Conservation (phyloP, 768 basidiomycete genomes). For the Candolleomyces eurysporus region DNA sequence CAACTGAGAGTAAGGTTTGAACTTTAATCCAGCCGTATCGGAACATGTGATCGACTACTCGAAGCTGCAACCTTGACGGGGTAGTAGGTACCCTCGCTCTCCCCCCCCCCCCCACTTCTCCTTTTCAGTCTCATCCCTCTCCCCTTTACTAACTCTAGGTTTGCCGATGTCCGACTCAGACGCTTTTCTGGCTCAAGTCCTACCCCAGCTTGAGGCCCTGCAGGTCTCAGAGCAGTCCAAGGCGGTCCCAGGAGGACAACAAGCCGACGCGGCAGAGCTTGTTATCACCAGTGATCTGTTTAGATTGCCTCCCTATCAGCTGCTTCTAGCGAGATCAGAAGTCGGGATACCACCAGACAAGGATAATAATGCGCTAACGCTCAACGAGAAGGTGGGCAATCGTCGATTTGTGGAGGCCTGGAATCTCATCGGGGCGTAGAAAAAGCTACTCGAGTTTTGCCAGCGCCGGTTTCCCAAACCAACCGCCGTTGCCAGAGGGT, state of each 20-base stretch:
- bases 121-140: too few relatives aligned
- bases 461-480: slow-evolving; percentile 8
- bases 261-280: neutral
- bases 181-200: too few relatives aligned
- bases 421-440: slow-evolving; percentile 23
- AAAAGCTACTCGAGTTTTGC: slow-evolving; percentile 27
- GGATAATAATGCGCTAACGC: slow-evolving; percentile 44
- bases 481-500: slow-evolving; percentile 30
- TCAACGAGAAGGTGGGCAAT: slow-evolving; percentile 60
- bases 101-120: too few relatives aligned
- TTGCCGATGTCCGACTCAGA: too few relatives aligned
- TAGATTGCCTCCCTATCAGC: neutral
- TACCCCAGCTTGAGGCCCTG: too few relatives aligned
- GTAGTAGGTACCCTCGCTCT: too few relatives aligned
- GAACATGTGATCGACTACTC: too few relatives aligned
- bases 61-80: too few relatives aligned
- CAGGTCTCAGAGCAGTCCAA: too few relatives aligned
- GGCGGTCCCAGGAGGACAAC: neutral
- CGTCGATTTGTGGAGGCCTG: slow-evolving; percentile 4
- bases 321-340: slow-evolving; percentile 39
- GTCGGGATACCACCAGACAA: slow-evolving; percentile 42
- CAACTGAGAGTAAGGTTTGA: too few relatives aligned
- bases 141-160: too few relatives aligned
- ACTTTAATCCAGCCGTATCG: too few relatives aligned
- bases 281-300: neutral